These are phyloP conservation scores for Oryza punctata DNA, from an alignment of 176 grass and related monocot genomes.

Conservation along the genomic window DNA sequence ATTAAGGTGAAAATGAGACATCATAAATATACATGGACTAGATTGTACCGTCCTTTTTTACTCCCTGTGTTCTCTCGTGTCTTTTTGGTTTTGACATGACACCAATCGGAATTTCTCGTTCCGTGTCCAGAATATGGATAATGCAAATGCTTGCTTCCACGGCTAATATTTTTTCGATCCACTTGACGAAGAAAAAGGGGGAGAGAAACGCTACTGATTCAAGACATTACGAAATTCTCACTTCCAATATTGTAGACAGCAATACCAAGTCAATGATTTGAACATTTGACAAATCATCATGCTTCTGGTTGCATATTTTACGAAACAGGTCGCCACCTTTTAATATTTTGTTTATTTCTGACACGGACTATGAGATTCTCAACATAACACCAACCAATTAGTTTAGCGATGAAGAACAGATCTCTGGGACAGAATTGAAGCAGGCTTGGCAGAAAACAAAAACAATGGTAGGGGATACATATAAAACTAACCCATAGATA, in stretches of 20 bases:
- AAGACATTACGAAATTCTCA: constrained; percentile 33
- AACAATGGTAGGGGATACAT: neutral
- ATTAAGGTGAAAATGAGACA: constrained; percentile 19
- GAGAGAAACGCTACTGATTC: constrained; percentile 1
- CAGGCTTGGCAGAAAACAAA: neutral
- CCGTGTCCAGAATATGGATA: neutral
- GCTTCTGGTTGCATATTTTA: constrained; percentile 17
- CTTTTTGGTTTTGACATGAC: constrained; percentile 22
- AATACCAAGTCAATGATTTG: constrained; percentile 24
- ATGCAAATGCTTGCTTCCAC: constrained; percentile 29
- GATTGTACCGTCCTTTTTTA: neutral
- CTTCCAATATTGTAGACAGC: constrained; percentile 18
- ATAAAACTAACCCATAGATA: neutral
- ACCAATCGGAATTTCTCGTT: constrained; percentile 20
- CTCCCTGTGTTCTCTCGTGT: neutral
- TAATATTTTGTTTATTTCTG: neutral
- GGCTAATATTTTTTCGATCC: constrained; percentile 1
- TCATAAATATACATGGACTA: neutral
- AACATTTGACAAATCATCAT: constrained; percentile 14
- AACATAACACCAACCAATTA: neutral
- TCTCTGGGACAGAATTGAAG: neutral
- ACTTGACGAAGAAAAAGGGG: constrained; percentile 26
- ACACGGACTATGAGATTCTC: neutral
- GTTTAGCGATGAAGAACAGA: constrained; percentile 14
- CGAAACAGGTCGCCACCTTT: neutral